Conservation (phyloP, 2,329 filamentous ascomycete genomes). For the Ophiostoma australiae region DNA sequence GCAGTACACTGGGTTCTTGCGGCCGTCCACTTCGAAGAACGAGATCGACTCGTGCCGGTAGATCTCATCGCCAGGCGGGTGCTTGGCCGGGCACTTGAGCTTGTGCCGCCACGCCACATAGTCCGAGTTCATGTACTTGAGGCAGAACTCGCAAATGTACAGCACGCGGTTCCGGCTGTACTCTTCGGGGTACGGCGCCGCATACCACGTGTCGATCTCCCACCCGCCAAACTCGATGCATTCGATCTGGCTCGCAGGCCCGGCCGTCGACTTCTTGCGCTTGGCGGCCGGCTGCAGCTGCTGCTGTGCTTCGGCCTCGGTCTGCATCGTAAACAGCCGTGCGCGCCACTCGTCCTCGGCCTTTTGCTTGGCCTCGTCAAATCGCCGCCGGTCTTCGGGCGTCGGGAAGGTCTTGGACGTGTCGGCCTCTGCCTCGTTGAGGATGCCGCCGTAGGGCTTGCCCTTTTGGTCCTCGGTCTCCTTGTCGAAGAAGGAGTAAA, state of each 20-base stretch:
- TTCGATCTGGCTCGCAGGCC: slow-evolving; percentile 91
- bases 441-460: slow-evolving; percentile 91
- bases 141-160: slow-evolving; percentile 98
- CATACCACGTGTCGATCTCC: slow-evolving; percentile 99
- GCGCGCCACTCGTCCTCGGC: slow-evolving; percentile 89
- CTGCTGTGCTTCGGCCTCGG: slow-evolving; percentile 58
- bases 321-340: slow-evolving; percentile 55
- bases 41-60: slow-evolving; percentile 87
- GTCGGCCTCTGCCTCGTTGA: slow-evolving; percentile 83
- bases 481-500: slow-evolving; percentile 83
- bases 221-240: slow-evolving; percentile 97
- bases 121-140: slow-evolving; percentile 99
- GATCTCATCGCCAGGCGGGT: slow-evolving; percentile 95
- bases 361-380: slow-evolving; percentile 83
- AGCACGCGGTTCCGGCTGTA: slow-evolving; percentile 94
- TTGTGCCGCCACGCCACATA: slow-evolving; percentile 98
- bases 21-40: slow-evolving; percentile 95
- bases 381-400: slow-evolving; percentile 73
- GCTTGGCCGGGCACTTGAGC: slow-evolving; percentile 91
- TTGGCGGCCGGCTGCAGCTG: slow-evolving; percentile 33
- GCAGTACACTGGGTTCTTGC: slow-evolving; percentile 97
- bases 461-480: slow-evolving; percentile 84
- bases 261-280: slow-evolving; percentile 64
- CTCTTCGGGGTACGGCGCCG: slow-evolving; percentile 94
- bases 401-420: slow-evolving; percentile 82